A percentile compares a stretch with the other conserved stretches of the same genome.
Conservation (phyloP, 1,284 basidiomycete genomes). For the Ganoderma sinense region DNA sequence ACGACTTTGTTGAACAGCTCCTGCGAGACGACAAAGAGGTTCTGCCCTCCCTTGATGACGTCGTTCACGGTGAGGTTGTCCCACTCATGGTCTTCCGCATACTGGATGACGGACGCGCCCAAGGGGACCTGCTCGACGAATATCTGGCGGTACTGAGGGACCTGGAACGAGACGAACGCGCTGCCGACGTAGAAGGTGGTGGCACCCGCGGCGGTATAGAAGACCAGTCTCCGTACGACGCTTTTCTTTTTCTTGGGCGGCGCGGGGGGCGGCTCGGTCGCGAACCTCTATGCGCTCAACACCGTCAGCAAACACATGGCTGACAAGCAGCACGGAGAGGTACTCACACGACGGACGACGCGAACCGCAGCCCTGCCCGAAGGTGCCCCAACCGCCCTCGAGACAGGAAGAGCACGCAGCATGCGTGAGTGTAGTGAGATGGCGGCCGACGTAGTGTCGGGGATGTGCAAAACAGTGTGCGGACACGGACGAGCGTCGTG, state of each 20-base stretch:
- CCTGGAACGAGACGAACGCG: constrained; percentile 77
- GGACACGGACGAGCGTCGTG: constrained; percentile 22
- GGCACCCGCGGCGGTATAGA: constrained; percentile 70
- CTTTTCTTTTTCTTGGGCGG: constrained; percentile 60
- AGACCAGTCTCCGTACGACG: constrained; percentile 57
- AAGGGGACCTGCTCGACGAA: constrained; percentile 84
- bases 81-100: constrained; percentile 82
- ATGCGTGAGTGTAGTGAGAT: constrained; percentile 46
- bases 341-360: constrained; percentile 62
- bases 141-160: constrained; percentile 79
- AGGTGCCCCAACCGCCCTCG: constrained; percentile 56
- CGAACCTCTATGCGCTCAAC: constrained; percentile 53
- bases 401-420: constrained; percentile 66
- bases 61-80: constrained; percentile 72
- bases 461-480: constrained; percentile 29
- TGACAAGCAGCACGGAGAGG: not conserved
- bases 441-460: constrained; percentile 33
- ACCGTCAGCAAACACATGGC: constrained; percentile 17
- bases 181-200: constrained; percentile 85
- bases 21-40: constrained; percentile 47
- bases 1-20: constrained; percentile 33
- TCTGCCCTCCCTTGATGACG: constrained; percentile 63
- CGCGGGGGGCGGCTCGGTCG: constrained; percentile 55
- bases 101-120: constrained; percentile 81
- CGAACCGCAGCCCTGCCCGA: constrained; percentile 54